Conservation (phyloP, 192 early-diverging fungal species). For the Rhizophagus clarus region DNA sequence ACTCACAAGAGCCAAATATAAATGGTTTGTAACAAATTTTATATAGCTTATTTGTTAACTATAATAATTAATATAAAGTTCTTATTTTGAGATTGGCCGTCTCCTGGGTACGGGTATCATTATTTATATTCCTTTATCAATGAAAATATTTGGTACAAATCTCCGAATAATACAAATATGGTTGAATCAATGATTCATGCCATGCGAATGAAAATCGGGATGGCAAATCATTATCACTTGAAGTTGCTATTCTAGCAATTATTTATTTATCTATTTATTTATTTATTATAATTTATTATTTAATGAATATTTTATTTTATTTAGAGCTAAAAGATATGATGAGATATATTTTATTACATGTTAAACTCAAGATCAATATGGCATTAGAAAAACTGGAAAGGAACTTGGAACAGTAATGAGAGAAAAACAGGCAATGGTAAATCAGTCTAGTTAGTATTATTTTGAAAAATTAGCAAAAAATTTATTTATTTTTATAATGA, state of each 20-base stretch:
- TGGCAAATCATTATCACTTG: neutral
- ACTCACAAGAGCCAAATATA: too few relatives aligned
- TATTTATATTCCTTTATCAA: neutral
- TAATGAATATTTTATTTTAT: too few relatives aligned
- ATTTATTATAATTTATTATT: too few relatives aligned
- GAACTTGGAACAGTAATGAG: neutral
- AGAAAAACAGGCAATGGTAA: neutral
- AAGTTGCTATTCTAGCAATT: neutral
- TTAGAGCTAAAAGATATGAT: neutral
- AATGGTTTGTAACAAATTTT: too few relatives aligned
- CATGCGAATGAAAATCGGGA: neutral
- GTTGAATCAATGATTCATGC: too few relatives aligned
- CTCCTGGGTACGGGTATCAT: neutral
- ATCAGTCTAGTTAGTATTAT: neutral
- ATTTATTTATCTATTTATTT: too few relatives aligned
- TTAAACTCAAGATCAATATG: too few relatives aligned
- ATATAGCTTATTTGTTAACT: neutral
- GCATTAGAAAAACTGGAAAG: too few relatives aligned
- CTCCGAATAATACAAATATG: slow-evolving; percentile 1
- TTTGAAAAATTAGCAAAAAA: neutral
- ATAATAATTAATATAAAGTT: too few relatives aligned
- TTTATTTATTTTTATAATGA: too few relatives aligned
- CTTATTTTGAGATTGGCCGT: neutral
- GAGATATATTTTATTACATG: neutral
- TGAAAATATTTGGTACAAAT: neutral